These are phyloP conservation scores for Sarcodon aspratus DNA, from an alignment of 768 basidiomycete species.

Conservation along the genomic window DNA sequence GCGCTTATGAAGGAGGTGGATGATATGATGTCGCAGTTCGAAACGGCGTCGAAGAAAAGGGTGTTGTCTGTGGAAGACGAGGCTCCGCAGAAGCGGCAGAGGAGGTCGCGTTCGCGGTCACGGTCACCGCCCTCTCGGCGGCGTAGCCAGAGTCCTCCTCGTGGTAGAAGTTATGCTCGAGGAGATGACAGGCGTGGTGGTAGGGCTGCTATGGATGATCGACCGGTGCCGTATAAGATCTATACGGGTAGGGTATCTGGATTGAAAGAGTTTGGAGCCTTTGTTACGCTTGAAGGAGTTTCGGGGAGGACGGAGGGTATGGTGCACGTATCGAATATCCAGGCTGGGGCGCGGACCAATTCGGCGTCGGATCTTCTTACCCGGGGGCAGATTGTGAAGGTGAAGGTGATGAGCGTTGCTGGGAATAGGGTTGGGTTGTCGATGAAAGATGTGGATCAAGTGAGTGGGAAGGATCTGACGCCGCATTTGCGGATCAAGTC, in stretches of 20 bases:
- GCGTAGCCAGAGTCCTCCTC: constrained; percentile 48
- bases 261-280: constrained; percentile 93
- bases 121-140: constrained; percentile 34
- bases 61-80: constrained; percentile 27
- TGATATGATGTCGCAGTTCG: constrained; percentile 73
- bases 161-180: constrained; percentile 37
- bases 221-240: constrained; percentile 87
- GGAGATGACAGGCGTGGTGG: constrained; percentile 28
- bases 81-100: constrained; percentile 46
- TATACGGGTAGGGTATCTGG: constrained; percentile 81
- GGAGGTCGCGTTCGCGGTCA: constrained; percentile 28
- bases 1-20: constrained; percentile 83
- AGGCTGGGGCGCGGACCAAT: constrained; percentile 74
- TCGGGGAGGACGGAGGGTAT: constrained; percentile 81
- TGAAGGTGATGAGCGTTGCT: constrained; percentile 93
- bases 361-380: constrained; percentile 80
- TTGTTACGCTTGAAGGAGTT: constrained; percentile 83
- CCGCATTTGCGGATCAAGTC: constrained; percentile 93
- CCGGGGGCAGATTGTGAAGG: constrained; percentile 79
- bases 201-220: constrained; percentile 53
- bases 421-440: constrained; percentile 76
- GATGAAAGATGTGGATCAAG: constrained; percentile 97
- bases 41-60: constrained; percentile 55
- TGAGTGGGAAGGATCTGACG: constrained; percentile 79
- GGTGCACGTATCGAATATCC: constrained; percentile 93